Evolutionary conservation across 306 rosid species (phyloP).

Genomic region (Oxytropis ochrocephala): DNA sequence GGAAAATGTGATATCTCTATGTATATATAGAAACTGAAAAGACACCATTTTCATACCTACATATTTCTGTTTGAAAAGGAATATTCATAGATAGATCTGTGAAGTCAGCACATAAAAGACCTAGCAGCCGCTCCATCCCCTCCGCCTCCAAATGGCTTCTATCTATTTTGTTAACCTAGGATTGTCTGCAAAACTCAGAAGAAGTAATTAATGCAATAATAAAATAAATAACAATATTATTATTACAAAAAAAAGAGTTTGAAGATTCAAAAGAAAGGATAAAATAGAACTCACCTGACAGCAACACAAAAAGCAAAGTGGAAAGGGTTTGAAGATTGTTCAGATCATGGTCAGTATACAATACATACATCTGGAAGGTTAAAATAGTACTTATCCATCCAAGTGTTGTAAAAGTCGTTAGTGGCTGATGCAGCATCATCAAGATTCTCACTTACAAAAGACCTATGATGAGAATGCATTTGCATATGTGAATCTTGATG

Average conservation of each 20-base stretch:
- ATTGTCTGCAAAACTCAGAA: constrained; percentile 14
- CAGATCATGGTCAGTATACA: constrained; percentile 20
- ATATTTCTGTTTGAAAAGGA: constrained; percentile 24
- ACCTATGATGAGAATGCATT: constrained; percentile 27
- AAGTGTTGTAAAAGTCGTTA: constrained; percentile 38
- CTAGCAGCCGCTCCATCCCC: constrained; percentile 13
- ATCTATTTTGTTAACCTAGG: constrained; percentile 30
- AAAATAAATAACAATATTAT: background rate
- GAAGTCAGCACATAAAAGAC: constrained; percentile 24
- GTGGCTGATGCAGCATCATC: constrained; percentile 99
- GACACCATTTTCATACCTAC: constrained; percentile 22
- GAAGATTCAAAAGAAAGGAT: background rate
- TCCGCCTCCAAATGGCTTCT: constrained; percentile 7
- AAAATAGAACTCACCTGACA: constrained; percentile 38
- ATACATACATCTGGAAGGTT: background rate
- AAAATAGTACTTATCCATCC: constrained; percentile 2
- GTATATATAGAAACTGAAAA: constrained; percentile 31
- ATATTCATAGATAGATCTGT: constrained; percentile 46
- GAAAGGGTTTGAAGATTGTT: constrained; percentile 15
- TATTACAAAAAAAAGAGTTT: too few relatives aligned
- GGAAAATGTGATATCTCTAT: constrained; percentile 17
- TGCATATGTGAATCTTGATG: constrained; percentile 97
- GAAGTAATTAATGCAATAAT: constrained; percentile 6
- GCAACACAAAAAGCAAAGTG: constrained; percentile 13
- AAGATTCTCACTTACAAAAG: constrained; percentile 80